These are phyloP conservation scores for Cladosporium sp. DNA, from an alignment of 2,329 filamentous ascomycete species.

Conservation along the genomic window DNA sequence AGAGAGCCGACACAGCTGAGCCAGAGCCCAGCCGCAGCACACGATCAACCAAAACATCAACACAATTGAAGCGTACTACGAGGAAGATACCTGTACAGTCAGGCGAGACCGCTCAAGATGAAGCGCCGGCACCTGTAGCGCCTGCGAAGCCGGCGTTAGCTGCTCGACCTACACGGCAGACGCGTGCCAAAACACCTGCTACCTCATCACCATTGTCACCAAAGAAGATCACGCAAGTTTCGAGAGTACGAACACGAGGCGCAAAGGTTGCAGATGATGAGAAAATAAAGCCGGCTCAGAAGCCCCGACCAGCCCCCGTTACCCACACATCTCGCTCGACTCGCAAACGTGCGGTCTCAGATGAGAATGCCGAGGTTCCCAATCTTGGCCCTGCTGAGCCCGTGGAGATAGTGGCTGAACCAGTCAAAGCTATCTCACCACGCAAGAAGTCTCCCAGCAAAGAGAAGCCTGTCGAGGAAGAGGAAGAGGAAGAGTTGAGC, in stretches of 20 bases:
- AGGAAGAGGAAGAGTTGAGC: constrained; percentile 21
- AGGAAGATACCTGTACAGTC: not conserved
- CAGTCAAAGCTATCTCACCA: not conserved
- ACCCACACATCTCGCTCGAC: constrained; percentile 1
- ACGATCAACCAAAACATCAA: constrained; percentile 17
- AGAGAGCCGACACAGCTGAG: constrained; percentile 6
- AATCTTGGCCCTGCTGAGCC: constrained; percentile 11
- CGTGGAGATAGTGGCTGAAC: not conserved
- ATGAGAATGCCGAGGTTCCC: constrained; percentile 28
- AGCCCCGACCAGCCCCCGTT: not conserved
- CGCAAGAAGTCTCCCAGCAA: not conserved
- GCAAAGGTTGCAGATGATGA: constrained; percentile 11
- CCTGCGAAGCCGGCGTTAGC: constrained; percentile 4
- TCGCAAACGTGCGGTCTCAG: constrained; percentile 24
- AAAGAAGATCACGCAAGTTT: constrained; percentile 35
- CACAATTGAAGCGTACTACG: not conserved
- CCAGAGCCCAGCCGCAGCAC: constrained; percentile 16
- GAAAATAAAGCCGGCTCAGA: constrained; percentile 11
- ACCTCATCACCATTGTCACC: constrained; percentile 26
- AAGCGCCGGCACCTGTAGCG: not conserved
- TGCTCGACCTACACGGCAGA: constrained; percentile 5
- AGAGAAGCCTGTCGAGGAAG: constrained; percentile 5
- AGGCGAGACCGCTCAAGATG: not conserved
- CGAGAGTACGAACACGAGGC: constrained; percentile 18
- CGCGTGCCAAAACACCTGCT: constrained; percentile 1